These are phyloP conservation scores for Plantago elongata DNA, from an alignment of 257 asterid genomes.

Conservation along the genomic window DNA sequence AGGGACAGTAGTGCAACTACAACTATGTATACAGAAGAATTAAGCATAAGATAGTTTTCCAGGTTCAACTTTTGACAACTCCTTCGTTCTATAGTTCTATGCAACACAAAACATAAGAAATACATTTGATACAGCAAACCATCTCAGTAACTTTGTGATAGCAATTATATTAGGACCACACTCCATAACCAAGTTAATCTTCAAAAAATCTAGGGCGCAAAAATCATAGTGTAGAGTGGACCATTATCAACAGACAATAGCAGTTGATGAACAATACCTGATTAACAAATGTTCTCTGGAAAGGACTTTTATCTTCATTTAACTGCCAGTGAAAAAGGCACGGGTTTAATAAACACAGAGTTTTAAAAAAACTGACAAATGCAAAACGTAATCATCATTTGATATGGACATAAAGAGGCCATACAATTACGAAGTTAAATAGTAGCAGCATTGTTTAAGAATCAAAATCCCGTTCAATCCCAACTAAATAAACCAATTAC, in stretches of 20 bases:
- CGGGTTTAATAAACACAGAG: constrained; percentile 18
- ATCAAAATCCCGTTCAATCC: constrained; percentile 10
- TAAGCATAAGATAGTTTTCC: neutral
- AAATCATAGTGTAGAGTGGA: neutral
- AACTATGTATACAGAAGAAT: constrained; percentile 5
- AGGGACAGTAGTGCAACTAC: neutral
- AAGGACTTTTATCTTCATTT: constrained; percentile 86
- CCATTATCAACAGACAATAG: constrained; percentile 10
- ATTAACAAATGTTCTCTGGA: constrained; percentile 85
- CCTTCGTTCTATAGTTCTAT: neutral
- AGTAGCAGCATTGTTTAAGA: constrained; percentile 18
- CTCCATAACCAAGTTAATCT: neutral
- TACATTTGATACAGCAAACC: neutral
- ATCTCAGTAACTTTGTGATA: constrained; percentile 32
- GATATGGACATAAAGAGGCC: constrained; percentile 5
- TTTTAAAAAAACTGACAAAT: neutral
- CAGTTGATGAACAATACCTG: constrained; percentile 49
- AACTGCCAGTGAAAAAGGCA: constrained; percentile 47
- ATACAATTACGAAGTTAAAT: neutral
- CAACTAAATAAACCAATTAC: constrained; percentile 2
- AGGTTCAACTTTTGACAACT: neutral
- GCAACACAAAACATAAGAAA: neutral
- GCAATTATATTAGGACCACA: constrained; percentile 34
- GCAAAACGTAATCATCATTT: constrained; percentile 14
- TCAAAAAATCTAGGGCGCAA: constrained; percentile 30